Conservation (phyloP, 805 yeast species). For the Sungouiozyma intestinalis region DNA sequence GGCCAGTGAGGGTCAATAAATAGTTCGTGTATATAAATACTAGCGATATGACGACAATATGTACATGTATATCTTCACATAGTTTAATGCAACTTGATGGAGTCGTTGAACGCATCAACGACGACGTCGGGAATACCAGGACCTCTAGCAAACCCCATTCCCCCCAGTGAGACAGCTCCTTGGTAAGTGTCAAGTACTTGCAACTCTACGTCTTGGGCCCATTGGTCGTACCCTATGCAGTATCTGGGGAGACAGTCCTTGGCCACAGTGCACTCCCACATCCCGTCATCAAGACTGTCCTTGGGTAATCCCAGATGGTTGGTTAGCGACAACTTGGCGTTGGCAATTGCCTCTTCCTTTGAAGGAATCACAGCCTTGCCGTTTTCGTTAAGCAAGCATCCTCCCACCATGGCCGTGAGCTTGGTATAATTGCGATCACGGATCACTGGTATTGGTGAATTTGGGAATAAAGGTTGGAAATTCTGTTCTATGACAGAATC, state of each 20-base stretch:
- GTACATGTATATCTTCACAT: too few relatives aligned
- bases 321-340: slow-evolving; percentile 32
- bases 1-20: too few relatives aligned
- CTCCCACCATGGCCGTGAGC: slow-evolving; percentile 86
- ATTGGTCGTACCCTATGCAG: slow-evolving; percentile 52
- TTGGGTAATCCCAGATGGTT: slow-evolving; percentile 31
- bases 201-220: slow-evolving; percentile 29
- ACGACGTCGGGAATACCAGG: slow-evolving; percentile 89
- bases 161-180: slow-evolving; percentile 50
- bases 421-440: slow-evolving; percentile 40
- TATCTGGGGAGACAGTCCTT: slow-evolving; percentile 70
- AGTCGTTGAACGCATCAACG: slow-evolving; percentile 49
- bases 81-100: slow-evolving; percentile 20
- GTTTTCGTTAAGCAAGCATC: slow-evolving; percentile 41
- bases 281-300: slow-evolving; percentile 21
- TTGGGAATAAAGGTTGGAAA: slow-evolving; percentile 22
- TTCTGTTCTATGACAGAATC: slow-evolving; percentile 76
- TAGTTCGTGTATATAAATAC: too few relatives aligned
- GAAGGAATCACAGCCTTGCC: slow-evolving; percentile 11
- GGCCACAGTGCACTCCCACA: slow-evolving; percentile 34
- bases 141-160: slow-evolving; percentile 70
- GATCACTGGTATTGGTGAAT: neutral
- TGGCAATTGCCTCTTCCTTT: slow-evolving; percentile 10
- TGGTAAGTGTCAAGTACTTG: slow-evolving; percentile 29
- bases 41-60: too few relatives aligned